phyloP scores from a whole-genome alignment of 1,284 basidiomycete genomes.

The Mycena citricolor region DNA sequence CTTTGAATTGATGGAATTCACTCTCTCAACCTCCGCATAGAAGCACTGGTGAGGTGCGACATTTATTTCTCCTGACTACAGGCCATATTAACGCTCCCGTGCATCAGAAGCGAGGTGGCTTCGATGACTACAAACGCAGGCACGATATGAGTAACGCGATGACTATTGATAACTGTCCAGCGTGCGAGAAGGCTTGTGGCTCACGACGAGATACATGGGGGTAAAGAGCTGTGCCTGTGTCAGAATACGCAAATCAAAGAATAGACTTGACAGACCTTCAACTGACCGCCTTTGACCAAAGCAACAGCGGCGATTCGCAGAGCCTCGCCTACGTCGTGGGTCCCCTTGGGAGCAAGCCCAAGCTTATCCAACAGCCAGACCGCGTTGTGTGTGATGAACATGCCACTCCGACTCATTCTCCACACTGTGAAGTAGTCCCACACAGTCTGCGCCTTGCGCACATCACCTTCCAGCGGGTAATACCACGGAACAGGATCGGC shows the following conservation, averaged over 20 bases:
- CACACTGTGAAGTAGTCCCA: conserved; percentile 90
- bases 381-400: conserved; percentile 80
- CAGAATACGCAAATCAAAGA: conserved; percentile 9
- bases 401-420: conserved; percentile 88
- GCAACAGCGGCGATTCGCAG: conserved; percentile 82
- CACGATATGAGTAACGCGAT: no score
- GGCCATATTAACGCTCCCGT: no score
- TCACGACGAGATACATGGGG: conserved; percentile 75
- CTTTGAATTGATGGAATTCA: no score
- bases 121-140: no score
- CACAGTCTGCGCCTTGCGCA: conserved; percentile 86
- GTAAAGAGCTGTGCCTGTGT: conserved; percentile 62
- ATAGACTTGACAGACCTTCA: conserved; percentile 61
- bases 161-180: no score
- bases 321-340: conserved; percentile 86
- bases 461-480: conserved; percentile 93
- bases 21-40: no score
- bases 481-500: conserved; percentile 87
- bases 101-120: no score
- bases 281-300: conserved; percentile 83
- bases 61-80: no score
- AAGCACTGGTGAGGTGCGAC: no score
- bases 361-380: conserved; percentile 80
- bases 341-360: conserved; percentile 85
- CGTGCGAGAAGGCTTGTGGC: conserved; percentile 78